These are phyloP conservation scores for Phytopythium chamaehyphon DNA, from an alignment of 352 stramenopile species.

Conservation along the genomic window DNA sequence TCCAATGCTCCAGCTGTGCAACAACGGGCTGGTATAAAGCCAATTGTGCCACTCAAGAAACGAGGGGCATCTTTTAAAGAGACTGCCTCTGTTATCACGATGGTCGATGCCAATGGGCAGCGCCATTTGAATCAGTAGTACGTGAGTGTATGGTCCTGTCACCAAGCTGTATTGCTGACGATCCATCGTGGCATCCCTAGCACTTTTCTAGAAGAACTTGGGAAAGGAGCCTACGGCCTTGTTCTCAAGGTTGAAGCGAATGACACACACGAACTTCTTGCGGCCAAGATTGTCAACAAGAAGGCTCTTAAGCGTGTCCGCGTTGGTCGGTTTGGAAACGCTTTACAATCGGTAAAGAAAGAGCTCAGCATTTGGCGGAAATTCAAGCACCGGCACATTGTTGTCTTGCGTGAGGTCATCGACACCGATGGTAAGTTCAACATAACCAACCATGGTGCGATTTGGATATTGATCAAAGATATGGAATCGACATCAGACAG, in stretches of 20 bases:
- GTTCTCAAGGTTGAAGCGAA: slow-evolving; percentile 66
- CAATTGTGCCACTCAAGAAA: slow-evolving; percentile 52
- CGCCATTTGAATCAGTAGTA: slow-evolving; percentile 78
- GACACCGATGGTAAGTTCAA: slow-evolving; percentile 75
- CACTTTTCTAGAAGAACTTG: slow-evolving; percentile 69
- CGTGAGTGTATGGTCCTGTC: slow-evolving; percentile 3
- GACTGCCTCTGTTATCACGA: slow-evolving; percentile 46
- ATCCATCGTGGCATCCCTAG: slow-evolving; percentile 12
- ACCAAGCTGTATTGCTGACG: no score
- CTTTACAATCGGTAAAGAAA: slow-evolving; percentile 80
- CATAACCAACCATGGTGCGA: neutral
- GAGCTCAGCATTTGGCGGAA: slow-evolving; percentile 97
- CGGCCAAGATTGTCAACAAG: slow-evolving; percentile 77
- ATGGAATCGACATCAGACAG: slow-evolving; percentile 33
- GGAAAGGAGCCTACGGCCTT: slow-evolving; percentile 66
- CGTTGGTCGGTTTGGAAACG: slow-evolving; percentile 69
- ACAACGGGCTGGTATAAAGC: slow-evolving; percentile 44
- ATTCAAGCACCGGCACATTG: slow-evolving; percentile 94
- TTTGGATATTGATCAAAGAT: neutral
- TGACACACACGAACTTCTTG: slow-evolving; percentile 68
- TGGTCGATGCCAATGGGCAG: slow-evolving; percentile 44
- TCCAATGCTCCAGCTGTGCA: no score
- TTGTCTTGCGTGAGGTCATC: slow-evolving; percentile 95
- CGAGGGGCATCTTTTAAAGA: slow-evolving; percentile 67
- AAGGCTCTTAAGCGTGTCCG: slow-evolving; percentile 66